Percentiles rank a stretch among this genome's conserved stretches.
phyloP scores from a whole-genome alignment of 208 protist genomes.

The Leptomonas seymouri region DNA sequence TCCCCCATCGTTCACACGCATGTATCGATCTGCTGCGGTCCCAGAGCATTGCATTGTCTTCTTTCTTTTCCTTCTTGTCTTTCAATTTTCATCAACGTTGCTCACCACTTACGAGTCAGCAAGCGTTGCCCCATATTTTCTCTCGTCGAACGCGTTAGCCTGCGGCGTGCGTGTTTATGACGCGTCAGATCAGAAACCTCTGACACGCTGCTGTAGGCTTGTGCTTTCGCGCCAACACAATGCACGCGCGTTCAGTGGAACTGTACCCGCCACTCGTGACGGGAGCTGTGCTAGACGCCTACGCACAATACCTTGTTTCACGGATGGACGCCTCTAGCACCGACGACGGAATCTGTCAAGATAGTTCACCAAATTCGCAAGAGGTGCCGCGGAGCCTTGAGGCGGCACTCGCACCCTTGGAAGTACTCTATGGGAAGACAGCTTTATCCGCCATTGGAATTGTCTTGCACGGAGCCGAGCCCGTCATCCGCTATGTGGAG shows the following conservation, averaged over 20 bases:
- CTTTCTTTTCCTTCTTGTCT: no score
- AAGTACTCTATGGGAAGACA: constrained; percentile 77
- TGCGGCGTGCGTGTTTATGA: no score
- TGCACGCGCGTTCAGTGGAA: constrained; percentile 19
- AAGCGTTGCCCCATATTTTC: no score
- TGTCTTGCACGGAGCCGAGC: constrained; percentile 69
- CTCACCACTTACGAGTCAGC: no score
- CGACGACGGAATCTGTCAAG: neutral
- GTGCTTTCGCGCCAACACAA: neutral
- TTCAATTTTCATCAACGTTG: no score
- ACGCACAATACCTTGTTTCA: constrained; percentile 40
- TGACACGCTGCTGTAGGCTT: neutral
- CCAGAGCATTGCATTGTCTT: no score
- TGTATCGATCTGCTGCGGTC: no score
- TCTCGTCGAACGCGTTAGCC: no score
- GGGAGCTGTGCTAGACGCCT: constrained; percentile 38
- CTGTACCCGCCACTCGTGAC: constrained; percentile 46
- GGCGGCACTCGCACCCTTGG: constrained; percentile 69
- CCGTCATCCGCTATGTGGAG: constrained; percentile 68
- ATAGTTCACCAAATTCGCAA: neutral
- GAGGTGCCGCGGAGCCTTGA: constrained; percentile 34
- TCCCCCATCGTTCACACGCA: no score
- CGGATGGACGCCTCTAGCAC: neutral
- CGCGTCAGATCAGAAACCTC: neutral
- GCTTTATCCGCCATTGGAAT: constrained; percentile 78